Evolutionary conservation across 306 rosid species (phyloP).

Genomic region (Vigna trinervia): DNA sequence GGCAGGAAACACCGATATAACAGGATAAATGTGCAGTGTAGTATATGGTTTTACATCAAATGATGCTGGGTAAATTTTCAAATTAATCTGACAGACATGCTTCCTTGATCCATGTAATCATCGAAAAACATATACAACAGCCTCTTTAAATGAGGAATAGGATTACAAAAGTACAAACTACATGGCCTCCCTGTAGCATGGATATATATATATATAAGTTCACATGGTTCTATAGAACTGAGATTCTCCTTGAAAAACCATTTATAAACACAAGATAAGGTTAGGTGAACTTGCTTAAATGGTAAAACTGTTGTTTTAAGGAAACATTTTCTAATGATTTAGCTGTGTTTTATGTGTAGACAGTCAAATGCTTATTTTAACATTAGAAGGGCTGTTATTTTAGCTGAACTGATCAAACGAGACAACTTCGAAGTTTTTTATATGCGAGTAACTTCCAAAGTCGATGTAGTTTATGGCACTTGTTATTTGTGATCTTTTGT

Average conservation of each 20-base stretch:
- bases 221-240: conserved; percentile 49
- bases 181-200: conserved; percentile 48
- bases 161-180: conserved; percentile 47
- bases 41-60: conserved; percentile 35
- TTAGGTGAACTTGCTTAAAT: conserved; percentile 41
- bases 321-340: conserved; percentile 33
- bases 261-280: conserved; percentile 49
- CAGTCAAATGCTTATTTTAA: conserved; percentile 24
- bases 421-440: conserved; percentile 63
- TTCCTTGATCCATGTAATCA: conserved; percentile 56
- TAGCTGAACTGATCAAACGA: conserved; percentile 42
- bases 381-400: conserved; percentile 22
- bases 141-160: conserved; percentile 52
- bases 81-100: conserved; percentile 78
- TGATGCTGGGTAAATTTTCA: conserved; percentile 43
- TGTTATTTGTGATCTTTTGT: conserved; percentile 43
- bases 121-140: conserved; percentile 39
- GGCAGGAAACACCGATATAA: conserved; percentile 46
- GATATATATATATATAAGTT: conserved; percentile 40
- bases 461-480: conserved; percentile 2
- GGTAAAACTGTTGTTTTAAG: conserved; percentile 34
- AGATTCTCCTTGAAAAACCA: conserved; percentile 46
- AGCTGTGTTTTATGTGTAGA: conserved; percentile 25
- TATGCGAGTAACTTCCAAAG: conserved; percentile 45
- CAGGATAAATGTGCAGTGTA: conserved; percentile 38